Conservation (phyloP, 1,284 basidiomycete genomes). For the Vanrija sp. region DNA sequence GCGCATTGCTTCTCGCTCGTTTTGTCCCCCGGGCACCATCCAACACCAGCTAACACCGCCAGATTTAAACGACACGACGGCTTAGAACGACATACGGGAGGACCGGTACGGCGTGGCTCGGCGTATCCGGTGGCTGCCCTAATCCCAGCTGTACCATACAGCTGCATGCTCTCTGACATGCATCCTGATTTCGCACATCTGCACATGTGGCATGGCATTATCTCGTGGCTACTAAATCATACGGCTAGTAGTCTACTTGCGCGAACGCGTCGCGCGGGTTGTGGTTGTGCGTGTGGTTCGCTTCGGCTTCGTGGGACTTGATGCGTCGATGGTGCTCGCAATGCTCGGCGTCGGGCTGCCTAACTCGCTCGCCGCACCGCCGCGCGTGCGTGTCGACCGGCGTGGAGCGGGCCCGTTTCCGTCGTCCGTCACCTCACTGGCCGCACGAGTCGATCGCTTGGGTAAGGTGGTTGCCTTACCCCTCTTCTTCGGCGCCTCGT, state of each 20-base stretch:
- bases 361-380: conserved; percentile 23
- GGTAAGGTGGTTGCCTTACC: conserved; percentile 3
- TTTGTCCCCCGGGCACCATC: no score
- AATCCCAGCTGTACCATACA: no score
- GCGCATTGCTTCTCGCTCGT: no score
- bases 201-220: no score
- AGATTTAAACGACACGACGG: no score
- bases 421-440: conserved; percentile 22
- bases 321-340: conserved; percentile 10
- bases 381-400: conserved; percentile 22
- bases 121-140: no score
- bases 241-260: conserved; percentile 6
- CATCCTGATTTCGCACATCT: no score
- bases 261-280: conserved; percentile 22
- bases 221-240: no score
- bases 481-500: conserved; percentile 11
- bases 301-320: not conserved
- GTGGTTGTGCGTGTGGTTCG: conserved; percentile 10
- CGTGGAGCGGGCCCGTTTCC: conserved; percentile 10
- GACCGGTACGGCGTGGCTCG: no score
- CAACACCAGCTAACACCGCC: no score
- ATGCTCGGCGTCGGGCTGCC: conserved; percentile 42
- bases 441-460: conserved; percentile 10
- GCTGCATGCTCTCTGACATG: no score
- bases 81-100: no score